These are phyloP conservation scores for Leucocoprinus leucothites DNA, from an alignment of 768 basidiomycete species.

Conservation along the genomic window DNA sequence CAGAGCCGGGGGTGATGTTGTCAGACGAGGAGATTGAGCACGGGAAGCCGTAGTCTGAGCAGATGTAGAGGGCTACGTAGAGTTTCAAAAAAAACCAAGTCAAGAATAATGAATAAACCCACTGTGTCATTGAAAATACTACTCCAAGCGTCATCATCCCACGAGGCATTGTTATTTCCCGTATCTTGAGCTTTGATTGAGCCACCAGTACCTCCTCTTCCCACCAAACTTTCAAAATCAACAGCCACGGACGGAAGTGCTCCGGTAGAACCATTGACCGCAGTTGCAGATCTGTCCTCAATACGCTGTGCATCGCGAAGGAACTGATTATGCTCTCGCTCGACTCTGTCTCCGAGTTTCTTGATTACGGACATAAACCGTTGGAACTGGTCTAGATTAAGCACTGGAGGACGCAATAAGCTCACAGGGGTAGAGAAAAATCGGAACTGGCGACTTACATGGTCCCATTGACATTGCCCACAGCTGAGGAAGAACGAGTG, in stretches of 20 bases:
- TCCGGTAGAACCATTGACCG: constrained; percentile 37
- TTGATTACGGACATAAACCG: constrained; percentile 87
- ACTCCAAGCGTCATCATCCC: constrained; percentile 88
- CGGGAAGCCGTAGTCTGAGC: constrained; percentile 11
- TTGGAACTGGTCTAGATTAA: constrained; percentile 86
- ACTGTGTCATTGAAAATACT: constrained; percentile 57
- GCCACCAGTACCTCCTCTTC: constrained; percentile 30
- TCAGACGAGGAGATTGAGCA: constrained; percentile 1
- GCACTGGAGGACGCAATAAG: constrained; percentile 37
- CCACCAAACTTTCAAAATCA: constrained; percentile 87
- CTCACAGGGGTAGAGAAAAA: neutral
- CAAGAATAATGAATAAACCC: neutral
- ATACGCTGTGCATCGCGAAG: constrained; percentile 89
- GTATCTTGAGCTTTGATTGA: constrained; percentile 44
- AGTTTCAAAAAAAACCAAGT: neutral
- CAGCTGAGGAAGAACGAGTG: constrained; percentile 83
- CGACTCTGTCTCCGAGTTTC: constrained; percentile 80
- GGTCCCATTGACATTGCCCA: constrained; percentile 99
- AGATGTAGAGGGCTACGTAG: neutral
- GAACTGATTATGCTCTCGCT: constrained; percentile 90
- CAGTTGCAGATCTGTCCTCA: constrained; percentile 68
- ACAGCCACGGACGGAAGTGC: constrained; percentile 41
- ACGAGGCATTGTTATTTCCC: constrained; percentile 36
- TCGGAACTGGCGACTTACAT: constrained; percentile 41
- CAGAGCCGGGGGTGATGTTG: constrained; percentile 19